Base-by-base conservation (phyloP, 1,284 basidiomycete species). In the Apiotrichum domesticum region DNA sequence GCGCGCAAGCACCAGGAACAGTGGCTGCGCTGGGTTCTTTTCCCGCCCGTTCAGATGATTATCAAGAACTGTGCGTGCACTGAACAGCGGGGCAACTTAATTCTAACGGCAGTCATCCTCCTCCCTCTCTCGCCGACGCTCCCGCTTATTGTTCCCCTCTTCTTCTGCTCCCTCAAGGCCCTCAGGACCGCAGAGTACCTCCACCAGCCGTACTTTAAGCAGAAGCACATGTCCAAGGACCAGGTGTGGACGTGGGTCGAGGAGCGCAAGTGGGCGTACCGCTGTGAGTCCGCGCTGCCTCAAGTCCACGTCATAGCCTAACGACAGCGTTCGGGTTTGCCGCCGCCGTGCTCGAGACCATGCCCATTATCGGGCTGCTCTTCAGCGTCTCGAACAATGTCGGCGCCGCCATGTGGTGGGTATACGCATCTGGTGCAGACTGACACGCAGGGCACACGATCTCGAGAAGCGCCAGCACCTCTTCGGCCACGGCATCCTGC, bases 181-280 rank as follows among this genome's bases (percentile, higher is more conserved):
- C 70, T 90, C 29, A 82, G 82, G 1, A 90, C 87, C 0, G 85
- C 85, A 2, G 80, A 84, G 14, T 79, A 83, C 62, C 80, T 91
- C 2, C 88, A 92, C 71, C 78, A 80, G 64, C 84, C 85, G 1
- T 93, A 92, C 70, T 94, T 91, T 62, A 80, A 83, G 57, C 78
- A 85, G 4, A 94, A 93, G 76, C 83, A 83, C 52, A 92, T 94
- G 90, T 81, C 82, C 0, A 73, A 80, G 4, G 73, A 81, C 34
- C 83, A 92, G 68, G 76, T 83, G 7, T 84, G 84, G 10, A 76
- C 85, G 0, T 94, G 89, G 76, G 81, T 93, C 59, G 87, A 90
- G 66, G 90, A 94, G 71, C 83, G 87, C 35, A 89, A 88, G 70
- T 90, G 88, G 87, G 85, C 88, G 57, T 92, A 93, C 69, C 79